Evolutionary conservation across 257 asterid genomes (phyloP), one percentile per base, ranked within the genome.

Genomic region (Gentiana straminea): DNA sequence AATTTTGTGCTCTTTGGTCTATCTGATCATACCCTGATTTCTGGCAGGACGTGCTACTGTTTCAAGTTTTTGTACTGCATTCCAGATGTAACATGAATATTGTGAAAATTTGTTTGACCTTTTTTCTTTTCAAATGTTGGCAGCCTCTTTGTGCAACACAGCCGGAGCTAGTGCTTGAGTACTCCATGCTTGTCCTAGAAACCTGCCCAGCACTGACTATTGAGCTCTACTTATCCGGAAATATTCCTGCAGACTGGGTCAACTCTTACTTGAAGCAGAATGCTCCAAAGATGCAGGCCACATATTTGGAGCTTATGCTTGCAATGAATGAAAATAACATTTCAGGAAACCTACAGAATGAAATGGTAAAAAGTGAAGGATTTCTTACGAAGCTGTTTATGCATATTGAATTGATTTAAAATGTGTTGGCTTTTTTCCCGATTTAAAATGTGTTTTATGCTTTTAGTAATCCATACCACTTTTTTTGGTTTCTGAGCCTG

Each of bases 121-220:
- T 41, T 41, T 41, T 41, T 41, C 46, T 41, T 41, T 5, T 41
- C 9, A 41, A 5, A 10, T 41, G 15, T 66, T 63, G 66, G 67
- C 85, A 88, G 97, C 95, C 99, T 72, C 83, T 92, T 37, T 85
- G 99, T 76, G 85, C 80, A 67, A 77, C 84, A 34, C 95, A 88
- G 54, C 97, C 97, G 35, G 79, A 83, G 86, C 97, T 92, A 70
- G 95, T 92, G 69, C 86, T 92, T 79, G 97, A 88, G 77, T 88
- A 74, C 70, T 84, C 99, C 60, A 75, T 84, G 94, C 94, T 81
- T 59, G 89, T 92, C 68, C 99, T 92, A 57, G 95, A 88, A 68
- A 92, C 84, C 66, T 88, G 97, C 68, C 94, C 99, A 32, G 72
- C 81, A 10, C 86, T 88, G 79, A 86, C 99, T 53, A 92, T 92